A percentile compares a stretch with the other conserved stretches of the same genome.
phyloP scores from a whole-genome alignment of 495 filamentous ascomycete species.

The Letharia lupina region DNA sequence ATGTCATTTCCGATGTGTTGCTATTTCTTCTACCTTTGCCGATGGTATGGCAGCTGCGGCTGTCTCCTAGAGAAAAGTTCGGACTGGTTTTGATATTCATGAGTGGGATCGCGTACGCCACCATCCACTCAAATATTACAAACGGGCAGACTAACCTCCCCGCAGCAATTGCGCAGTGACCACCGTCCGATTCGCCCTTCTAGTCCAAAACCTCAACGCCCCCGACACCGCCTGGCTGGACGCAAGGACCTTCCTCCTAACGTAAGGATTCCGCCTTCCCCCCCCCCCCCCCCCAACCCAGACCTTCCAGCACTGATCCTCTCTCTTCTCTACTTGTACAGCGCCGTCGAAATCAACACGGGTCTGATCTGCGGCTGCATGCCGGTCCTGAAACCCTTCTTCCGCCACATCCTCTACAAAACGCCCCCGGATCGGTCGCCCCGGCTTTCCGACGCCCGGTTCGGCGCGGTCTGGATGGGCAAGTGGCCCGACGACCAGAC shows the following conservation, averaged over 20 bases:
- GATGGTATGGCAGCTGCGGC: background rate
- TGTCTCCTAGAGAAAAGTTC: background rate
- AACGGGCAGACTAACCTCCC: background rate
- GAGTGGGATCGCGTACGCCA: slow-evolving; percentile 7
- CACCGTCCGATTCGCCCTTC: slow-evolving; percentile 30
- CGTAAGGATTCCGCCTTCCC: background rate
- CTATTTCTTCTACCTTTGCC: slow-evolving; percentile 7
- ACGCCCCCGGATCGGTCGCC: background rate
- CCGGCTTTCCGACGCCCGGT: too few species aligned
- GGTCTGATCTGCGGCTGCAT: slow-evolving; percentile 34
- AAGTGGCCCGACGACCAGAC: background rate
- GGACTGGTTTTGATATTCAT: background rate
- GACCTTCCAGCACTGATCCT: background rate
- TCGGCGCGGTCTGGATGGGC: slow-evolving; percentile 1
- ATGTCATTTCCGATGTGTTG: slow-evolving; percentile 3
- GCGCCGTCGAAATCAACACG: slow-evolving; percentile 35
- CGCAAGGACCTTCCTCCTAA: slow-evolving; percentile 21
- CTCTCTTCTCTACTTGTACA: slow-evolving; percentile 5
- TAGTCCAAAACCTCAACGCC: slow-evolving; percentile 1
- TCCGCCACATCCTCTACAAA: background rate
- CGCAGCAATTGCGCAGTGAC: slow-evolving; percentile 32
- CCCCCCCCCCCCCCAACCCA: background rate
- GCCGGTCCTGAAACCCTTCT: slow-evolving; percentile 35
- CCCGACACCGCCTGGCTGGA: background rate
- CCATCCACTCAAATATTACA: background rate